phyloP scores from a whole-genome alignment of 495 filamentous ascomycete species.

The Podospora anserina region DNA sequence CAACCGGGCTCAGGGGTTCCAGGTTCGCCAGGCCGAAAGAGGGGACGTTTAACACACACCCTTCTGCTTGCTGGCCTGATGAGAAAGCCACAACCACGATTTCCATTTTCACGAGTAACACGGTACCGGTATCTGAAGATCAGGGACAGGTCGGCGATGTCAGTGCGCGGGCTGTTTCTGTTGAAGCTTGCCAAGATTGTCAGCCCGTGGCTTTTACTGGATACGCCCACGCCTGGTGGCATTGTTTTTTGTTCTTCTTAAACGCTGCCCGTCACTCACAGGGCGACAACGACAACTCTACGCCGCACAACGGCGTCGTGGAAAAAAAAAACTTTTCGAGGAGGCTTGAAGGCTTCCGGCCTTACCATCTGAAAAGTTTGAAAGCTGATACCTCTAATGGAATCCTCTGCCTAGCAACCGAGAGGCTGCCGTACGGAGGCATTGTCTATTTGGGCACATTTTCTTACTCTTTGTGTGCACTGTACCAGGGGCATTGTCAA shows the following conservation, averaged over 20 bases:
- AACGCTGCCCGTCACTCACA: background rate
- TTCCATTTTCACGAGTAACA: background rate
- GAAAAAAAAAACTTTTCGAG: background rate
- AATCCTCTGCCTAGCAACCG: background rate
- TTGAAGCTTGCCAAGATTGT: background rate
- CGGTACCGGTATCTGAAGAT: background rate
- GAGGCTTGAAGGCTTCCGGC: background rate
- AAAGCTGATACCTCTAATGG: background rate
- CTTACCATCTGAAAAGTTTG: background rate
- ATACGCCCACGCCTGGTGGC: background rate
- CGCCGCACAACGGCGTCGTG: background rate
- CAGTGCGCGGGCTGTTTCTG: background rate
- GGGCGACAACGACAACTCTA: slow-evolving; percentile 1
- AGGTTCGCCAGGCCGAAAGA: background rate
- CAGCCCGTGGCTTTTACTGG: background rate
- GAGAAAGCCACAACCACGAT: background rate
- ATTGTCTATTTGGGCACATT: background rate
- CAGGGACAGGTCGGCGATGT: background rate
- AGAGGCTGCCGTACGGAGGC: background rate
- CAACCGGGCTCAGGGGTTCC: background rate
- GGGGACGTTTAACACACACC: background rate
- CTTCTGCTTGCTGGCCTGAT: background rate
- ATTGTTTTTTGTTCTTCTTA: background rate
- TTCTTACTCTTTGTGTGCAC: background rate
- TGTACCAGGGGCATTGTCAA: background rate